Evolutionary conservation across 805 yeast genomes (phyloP).

Genomic region (Barnettozyma wickerhamii): DNA sequence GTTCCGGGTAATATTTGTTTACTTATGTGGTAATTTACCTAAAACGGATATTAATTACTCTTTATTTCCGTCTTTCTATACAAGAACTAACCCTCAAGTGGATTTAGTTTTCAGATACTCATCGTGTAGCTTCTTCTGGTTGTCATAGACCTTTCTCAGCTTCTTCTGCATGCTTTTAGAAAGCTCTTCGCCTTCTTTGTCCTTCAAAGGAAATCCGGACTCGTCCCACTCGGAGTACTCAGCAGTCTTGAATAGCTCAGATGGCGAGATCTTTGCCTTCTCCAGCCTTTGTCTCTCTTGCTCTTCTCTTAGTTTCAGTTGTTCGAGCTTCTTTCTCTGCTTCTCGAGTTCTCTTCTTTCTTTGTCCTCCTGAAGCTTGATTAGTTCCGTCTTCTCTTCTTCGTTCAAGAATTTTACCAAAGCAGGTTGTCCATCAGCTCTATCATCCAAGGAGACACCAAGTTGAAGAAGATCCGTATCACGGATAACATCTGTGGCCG

Average conservation of each 20-base stretch:
- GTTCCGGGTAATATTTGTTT: no score
- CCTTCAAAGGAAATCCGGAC: constrained; percentile 76
- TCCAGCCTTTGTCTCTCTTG: constrained; percentile 59
- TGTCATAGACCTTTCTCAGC: constrained; percentile 68
- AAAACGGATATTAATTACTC: neutral
- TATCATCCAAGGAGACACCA: constrained; percentile 86
- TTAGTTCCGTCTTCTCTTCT: constrained; percentile 62
- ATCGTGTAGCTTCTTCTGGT: constrained; percentile 77
- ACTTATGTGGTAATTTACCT: no score
- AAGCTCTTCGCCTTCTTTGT: constrained; percentile 73
- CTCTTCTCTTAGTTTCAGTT: constrained; percentile 49
- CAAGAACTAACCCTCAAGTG: no score
- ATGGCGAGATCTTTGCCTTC: constrained; percentile 67
- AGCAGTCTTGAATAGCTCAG: constrained; percentile 63
- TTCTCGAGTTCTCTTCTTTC: constrained; percentile 49
- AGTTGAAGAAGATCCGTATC: constrained; percentile 64
- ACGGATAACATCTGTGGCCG: constrained; percentile 72
- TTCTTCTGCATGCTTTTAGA: constrained; percentile 86
- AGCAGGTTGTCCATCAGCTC: constrained; percentile 73
- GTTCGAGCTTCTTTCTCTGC: constrained; percentile 55
- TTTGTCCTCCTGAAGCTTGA: constrained; percentile 53
- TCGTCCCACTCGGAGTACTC: constrained; percentile 80
- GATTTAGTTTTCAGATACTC: constrained; percentile 39
- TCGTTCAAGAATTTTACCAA: constrained; percentile 74
- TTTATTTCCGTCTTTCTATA: no score